Conservation (phyloP, 768 basidiomycete genomes). For the Baorangia bicolor region DNA sequence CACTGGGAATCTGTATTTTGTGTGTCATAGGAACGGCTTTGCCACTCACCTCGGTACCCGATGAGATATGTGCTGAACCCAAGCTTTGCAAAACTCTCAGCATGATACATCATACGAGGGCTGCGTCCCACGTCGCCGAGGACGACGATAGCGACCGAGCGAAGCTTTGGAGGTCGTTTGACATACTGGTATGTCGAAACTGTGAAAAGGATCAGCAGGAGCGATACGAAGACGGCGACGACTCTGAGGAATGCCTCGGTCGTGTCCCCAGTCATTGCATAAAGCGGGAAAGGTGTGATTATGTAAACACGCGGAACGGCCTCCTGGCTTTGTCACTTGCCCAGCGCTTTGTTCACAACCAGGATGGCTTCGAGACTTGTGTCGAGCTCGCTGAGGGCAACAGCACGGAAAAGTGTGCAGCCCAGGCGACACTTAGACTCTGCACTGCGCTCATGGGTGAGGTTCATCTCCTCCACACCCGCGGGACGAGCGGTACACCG, state of each 20-base stretch:
- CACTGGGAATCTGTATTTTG: neutral
- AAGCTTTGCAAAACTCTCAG: slow-evolving; percentile 83
- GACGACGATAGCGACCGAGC: slow-evolving; percentile 86
- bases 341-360: slow-evolving; percentile 2
- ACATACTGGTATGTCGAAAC: slow-evolving; percentile 18
- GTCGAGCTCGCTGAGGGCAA: slow-evolving; percentile 17
- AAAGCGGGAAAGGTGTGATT: slow-evolving; percentile 1
- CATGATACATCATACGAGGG: slow-evolving; percentile 99
- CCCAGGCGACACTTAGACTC: slow-evolving; percentile 5
- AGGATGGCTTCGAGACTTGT: slow-evolving; percentile 20
- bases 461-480: slow-evolving; percentile 24
- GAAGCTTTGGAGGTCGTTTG: slow-evolving; percentile 36
- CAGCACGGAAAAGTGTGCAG: neutral
- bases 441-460: slow-evolving; percentile 21
- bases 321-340: neutral
- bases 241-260: slow-evolving; percentile 1
- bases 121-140: slow-evolving; percentile 95
- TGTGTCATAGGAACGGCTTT: neutral
- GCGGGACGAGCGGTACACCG: slow-evolving; percentile 24
- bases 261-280: slow-evolving; percentile 4
- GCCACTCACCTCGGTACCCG: slow-evolving; percentile 74
- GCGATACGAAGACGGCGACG: slow-evolving; percentile 6
- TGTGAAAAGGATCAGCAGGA: slow-evolving; percentile 15
- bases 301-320: slow-evolving; percentile 19
- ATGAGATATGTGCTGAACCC: slow-evolving; percentile 78